phyloP scores from a whole-genome alignment of 495 filamentous ascomycete genomes.

The Penicillium flavigenum region DNA sequence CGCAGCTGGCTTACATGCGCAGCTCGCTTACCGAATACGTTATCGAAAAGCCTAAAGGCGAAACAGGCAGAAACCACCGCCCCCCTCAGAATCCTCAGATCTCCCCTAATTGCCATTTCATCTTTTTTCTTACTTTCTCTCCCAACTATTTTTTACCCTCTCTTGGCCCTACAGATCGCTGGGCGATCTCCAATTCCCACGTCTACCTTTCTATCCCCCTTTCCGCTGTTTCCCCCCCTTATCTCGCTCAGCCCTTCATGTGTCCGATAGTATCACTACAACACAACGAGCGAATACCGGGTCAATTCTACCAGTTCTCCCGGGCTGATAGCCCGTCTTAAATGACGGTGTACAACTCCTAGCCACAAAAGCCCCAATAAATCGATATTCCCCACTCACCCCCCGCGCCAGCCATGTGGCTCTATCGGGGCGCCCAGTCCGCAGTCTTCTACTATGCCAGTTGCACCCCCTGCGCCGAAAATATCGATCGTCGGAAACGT shows the following conservation, averaged over 20 bases:
- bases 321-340: constrained; percentile 30
- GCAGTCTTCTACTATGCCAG: constrained; percentile 83
- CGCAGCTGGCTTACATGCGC: too few relatives aligned
- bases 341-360: constrained; percentile 9
- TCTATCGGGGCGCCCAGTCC: constrained; percentile 65
- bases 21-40: too few relatives aligned
- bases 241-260: constrained; percentile 44
- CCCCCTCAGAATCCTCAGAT: background rate
- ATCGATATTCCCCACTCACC: background rate
- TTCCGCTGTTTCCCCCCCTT: constrained; percentile 19
- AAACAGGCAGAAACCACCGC: constrained; percentile 14
- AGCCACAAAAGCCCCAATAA: constrained; percentile 1
- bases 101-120: constrained; percentile 7
- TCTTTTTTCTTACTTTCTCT: constrained; percentile 14
- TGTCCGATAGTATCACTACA: constrained; percentile 34
- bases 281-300: constrained; percentile 27
- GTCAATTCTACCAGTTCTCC: constrained; percentile 27
- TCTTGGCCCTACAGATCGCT: constrained; percentile 34
- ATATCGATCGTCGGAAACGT: constrained; percentile 60
- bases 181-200: constrained; percentile 32
- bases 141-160: constrained; percentile 8
- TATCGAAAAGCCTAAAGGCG: background rate
- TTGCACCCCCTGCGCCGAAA: constrained; percentile 74
- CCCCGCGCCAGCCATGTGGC: constrained; percentile 46
- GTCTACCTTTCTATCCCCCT: background rate